A percentile compares a stretch with the other conserved stretches of the same genome.
These are phyloP conservation scores for Phoma sp. DNA, from an alignment of 2,329 filamentous ascomycete species.

Conservation along the genomic window DNA sequence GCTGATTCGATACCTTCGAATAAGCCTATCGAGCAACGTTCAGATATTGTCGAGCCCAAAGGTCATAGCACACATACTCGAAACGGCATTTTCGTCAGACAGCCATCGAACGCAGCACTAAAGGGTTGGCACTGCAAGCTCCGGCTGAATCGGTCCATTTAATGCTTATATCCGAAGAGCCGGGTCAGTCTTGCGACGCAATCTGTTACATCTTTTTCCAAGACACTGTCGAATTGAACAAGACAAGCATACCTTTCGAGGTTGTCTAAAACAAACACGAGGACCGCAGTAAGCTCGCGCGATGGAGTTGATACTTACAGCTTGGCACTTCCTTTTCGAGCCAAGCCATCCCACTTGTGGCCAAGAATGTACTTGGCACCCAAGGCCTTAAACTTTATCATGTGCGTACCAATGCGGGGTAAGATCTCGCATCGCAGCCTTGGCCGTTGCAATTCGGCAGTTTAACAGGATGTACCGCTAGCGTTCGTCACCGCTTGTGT, in stretches of 20 bases:
- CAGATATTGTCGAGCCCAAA: neutral
- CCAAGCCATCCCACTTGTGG: conserved; percentile 5
- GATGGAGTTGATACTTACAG: conserved; percentile 4
- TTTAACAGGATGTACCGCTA: conserved; percentile 9
- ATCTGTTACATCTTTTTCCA: neutral
- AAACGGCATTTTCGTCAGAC: conserved; percentile 32
- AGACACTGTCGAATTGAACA: neutral
- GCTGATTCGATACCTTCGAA: neutral
- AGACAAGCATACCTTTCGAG: neutral
- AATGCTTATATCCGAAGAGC: conserved; percentile 19
- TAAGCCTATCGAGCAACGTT: neutral
- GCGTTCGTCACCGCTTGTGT: neutral
- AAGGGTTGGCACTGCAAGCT: conserved; percentile 45
- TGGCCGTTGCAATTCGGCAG: neutral
- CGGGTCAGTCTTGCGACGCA: neutral
- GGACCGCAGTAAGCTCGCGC: neutral
- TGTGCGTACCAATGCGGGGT: conserved; percentile 14
- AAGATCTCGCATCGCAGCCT: conserved; percentile 7
- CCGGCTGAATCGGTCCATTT: conserved; percentile 30
- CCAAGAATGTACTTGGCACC: conserved; percentile 5
- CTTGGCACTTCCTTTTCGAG: conserved; percentile 11
- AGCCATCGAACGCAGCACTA: conserved; percentile 42
- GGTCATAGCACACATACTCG: conserved; percentile 22
- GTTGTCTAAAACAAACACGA: neutral
- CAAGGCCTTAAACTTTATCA: neutral